Base-by-base conservation (phyloP, 1,139 yeast species). In the Yamadazyma dendronema region DNA sequence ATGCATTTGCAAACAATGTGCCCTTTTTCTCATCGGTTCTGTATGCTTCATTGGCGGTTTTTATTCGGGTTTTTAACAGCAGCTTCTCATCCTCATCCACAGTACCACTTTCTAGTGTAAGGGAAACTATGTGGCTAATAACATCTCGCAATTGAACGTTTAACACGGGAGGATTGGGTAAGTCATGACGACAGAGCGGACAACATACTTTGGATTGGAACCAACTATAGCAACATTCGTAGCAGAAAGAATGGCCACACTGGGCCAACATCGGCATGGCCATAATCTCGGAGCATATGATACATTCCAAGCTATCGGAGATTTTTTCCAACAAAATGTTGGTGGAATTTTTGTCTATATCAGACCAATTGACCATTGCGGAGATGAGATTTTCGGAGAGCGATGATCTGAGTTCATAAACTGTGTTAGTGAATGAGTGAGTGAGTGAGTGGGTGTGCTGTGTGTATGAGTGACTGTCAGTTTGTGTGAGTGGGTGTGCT, bases 201-300 rank as follows among this genome's bases (percentile, higher is more conserved):
- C 85, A 79, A 31, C 76, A 65, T 38, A 62, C 56, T 39, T 67
- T 67, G 38, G 62, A 68, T 17, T 61, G 61, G 41, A 79, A 66
- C 84, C 84, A 79, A 14, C 65, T 60, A 17, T 57, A 53, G 19
- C 78, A 56, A 46, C 85, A 79, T 39, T 62, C 67, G 47, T 68
- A 70, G 51, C 76, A 70, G 44, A 67, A 67, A 3, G 72, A 60
- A 44, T 70, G 76, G 14, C 76, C 77, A 49, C 77, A 71, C 21
- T 61, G 56, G 7, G 66, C 53, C 14, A 65, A 51, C 36, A 67
- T 65, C 4, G 77, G 77, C 3, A 65, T 65, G 43, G 63, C 62
- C 77, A 71, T 71, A 10, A 60, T 52, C 33, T 71, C 76, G 4
- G 73, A 62, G 44, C 77, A 71, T 19, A 71, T 63, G 24, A 67